Base-by-base conservation (phyloP, 176 grass and related monocot species). In the Areca catechu region DNA sequence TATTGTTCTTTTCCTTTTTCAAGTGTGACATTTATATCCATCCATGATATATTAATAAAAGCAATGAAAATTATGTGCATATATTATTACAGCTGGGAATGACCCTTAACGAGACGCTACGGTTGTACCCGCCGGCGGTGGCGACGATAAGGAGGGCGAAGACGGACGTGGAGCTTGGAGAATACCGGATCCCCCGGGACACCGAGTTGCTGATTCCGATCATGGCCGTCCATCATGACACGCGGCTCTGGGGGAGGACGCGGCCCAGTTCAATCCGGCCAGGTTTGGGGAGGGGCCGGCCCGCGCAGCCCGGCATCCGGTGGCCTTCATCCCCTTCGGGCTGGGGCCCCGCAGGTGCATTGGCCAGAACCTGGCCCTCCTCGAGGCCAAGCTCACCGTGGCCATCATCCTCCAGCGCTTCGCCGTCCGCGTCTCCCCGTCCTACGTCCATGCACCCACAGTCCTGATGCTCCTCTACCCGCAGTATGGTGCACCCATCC, bases 391-490 rank as follows among this genome's bases (percentile, higher is more conserved):
- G 80, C 56, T 95, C 59, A 65, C 90, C 22, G 15, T 86, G 22
- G 76, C 86, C 0, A 34, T 89, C 58, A 60, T 95, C 24, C 67
- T 95, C 0, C 90, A 76, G 0, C 79, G 76, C 2, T 89, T 89
- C 7, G 15, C 70, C 16, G 49, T 95, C 5, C 55, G 55, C 1
- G 19, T 69, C 0, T 95, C 90, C 0, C 82, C 85, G 0, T 80
- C 69, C 5, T 95, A 95, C 1, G 37, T 95, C 1, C 90, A 95
- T 20, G 90, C 90, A 0, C 90, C 90, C 0, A 90, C 90, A 0
- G 83, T 95, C 0, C 54, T 95, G 0, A 86, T 95, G 86, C 86
- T 95, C 55, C 70, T 95, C 1, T 77, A 95, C 71, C 80, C 90
- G 3, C 86, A 95, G 4, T 76, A 90, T 0, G 90, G 90, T 0